Evolutionary conservation across 192 early-diverging fungal species (phyloP).

Genomic region (Coemansia sp.): DNA sequence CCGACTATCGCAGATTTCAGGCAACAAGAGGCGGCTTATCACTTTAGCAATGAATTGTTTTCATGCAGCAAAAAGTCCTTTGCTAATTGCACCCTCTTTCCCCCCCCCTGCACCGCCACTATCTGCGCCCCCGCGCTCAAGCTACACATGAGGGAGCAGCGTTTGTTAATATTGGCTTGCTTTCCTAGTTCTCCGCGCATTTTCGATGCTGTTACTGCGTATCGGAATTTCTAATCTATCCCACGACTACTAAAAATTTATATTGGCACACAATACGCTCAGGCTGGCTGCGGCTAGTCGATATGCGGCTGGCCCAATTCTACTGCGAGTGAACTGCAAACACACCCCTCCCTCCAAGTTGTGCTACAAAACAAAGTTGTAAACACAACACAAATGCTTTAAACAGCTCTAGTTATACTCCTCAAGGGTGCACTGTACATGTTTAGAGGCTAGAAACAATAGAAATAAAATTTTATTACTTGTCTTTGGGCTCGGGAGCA

Average conservation of each 20-base stretch:
- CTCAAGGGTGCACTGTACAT: constrained; percentile 6
- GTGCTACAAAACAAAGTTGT: not conserved
- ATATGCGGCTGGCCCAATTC: not conserved
- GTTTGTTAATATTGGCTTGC: not conserved
- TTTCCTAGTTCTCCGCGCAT: constrained; percentile 1
- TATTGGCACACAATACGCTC: not conserved
- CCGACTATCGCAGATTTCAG: not conserved
- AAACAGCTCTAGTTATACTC: not conserved
- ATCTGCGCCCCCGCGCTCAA: not conserved
- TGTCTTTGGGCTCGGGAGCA: constrained; percentile 19
- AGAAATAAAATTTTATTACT: not conserved
- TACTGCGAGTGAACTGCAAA: not conserved
- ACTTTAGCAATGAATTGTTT: not conserved
- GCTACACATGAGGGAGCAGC: not conserved
- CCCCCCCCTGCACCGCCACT: not conserved
- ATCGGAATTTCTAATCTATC: not conserved
- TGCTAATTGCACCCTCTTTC: not conserved
- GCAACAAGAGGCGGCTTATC: not conserved
- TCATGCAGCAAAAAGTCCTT: not conserved
- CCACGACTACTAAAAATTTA: not conserved
- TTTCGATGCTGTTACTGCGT: not conserved
- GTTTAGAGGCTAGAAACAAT: not conserved
- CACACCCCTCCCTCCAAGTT: not conserved
- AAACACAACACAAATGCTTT: not conserved
- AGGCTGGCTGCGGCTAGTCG: not conserved